Evolutionary conservation across 495 filamentous ascomycete species (phyloP).

Genomic region (Neurospora intermedia): DNA sequence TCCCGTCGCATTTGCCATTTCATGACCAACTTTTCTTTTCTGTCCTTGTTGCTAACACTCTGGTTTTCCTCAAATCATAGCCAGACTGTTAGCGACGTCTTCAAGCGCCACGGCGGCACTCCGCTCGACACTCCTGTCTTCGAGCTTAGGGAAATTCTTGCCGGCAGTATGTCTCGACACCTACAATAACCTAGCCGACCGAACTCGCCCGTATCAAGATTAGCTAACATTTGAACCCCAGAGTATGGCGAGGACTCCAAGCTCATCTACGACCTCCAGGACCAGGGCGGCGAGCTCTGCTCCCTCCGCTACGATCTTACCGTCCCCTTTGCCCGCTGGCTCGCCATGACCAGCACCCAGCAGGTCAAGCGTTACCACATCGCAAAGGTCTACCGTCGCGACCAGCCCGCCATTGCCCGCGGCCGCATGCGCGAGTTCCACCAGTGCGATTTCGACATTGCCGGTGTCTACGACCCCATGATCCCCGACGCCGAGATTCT

Average conservation of each 20-base stretch:
- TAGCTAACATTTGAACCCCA: conserved; percentile 49
- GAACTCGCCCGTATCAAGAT: conserved; percentile 50
- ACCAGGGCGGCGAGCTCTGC: conserved; percentile 85
- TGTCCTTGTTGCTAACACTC: neutral
- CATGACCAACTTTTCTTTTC: neutral
- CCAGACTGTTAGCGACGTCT: conserved; percentile 19
- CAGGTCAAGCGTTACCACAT: conserved; percentile 86
- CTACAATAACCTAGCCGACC: neutral
- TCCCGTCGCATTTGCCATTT: neutral
- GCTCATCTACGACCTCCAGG: conserved; percentile 80
- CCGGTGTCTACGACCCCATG: conserved; percentile 85
- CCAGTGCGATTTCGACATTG: conserved; percentile 97
- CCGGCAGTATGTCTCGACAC: conserved; percentile 39
- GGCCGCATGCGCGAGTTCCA: conserved; percentile 95
- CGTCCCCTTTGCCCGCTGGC: conserved; percentile 85
- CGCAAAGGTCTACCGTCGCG: conserved; percentile 61
- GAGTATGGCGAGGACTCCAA: conserved; percentile 81
- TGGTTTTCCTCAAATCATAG: conserved; percentile 2
- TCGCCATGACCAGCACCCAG: conserved; percentile 75
- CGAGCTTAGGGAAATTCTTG: conserved; percentile 52
- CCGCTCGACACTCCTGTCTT: conserved; percentile 39
- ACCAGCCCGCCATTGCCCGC: conserved; percentile 34
- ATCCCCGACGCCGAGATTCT: conserved; percentile 91
- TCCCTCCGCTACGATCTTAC: conserved; percentile 79
- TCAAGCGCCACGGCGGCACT: conserved; percentile 31